Conservation (phyloP, 805 yeast species). For the Saccharomycopsis javanensis region DNA sequence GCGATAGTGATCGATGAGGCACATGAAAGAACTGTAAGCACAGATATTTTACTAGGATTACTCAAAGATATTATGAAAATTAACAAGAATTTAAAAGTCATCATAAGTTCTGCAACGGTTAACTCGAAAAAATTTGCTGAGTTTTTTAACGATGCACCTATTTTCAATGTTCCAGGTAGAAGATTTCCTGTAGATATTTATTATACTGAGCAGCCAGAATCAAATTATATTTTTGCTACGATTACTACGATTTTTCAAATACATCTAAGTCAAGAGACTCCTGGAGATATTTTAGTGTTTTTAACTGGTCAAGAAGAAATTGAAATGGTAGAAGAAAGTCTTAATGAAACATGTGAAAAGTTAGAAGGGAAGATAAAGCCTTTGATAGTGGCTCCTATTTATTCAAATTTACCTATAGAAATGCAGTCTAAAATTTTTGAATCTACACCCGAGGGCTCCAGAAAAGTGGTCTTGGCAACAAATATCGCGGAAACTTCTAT, state of each 20-base stretch:
- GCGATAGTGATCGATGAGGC: constrained; percentile 95
- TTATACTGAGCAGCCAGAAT: constrained; percentile 80
- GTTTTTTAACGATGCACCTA: constrained; percentile 77
- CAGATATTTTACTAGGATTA: constrained; percentile 53
- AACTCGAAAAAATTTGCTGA: constrained; percentile 80
- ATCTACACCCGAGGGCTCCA: constrained; percentile 65
- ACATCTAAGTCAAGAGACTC: constrained; percentile 54
- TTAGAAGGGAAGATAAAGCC: constrained; percentile 52
- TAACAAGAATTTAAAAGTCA: constrained; percentile 60
- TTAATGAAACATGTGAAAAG: constrained; percentile 54
- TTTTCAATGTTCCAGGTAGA: constrained; percentile 84
- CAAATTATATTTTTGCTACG: constrained; percentile 85
- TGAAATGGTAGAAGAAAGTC: constrained; percentile 64
- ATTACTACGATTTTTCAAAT: constrained; percentile 81
- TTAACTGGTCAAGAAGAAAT: constrained; percentile 96
- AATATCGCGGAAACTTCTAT: constrained; percentile 96
- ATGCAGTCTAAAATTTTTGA: constrained; percentile 75
- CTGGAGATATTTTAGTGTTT: constrained; percentile 85
- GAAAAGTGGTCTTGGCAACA: constrained; percentile 90
- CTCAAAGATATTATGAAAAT: constrained; percentile 56
- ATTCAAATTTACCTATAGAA: constrained; percentile 84
- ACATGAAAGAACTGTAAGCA: constrained; percentile 68
- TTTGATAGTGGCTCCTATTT: constrained; percentile 73
- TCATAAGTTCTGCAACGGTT: constrained; percentile 91
- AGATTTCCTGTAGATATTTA: constrained; percentile 84